Base-by-base conservation (phyloP, 345 rosid species). In the Lepidium aucheri region DNA sequence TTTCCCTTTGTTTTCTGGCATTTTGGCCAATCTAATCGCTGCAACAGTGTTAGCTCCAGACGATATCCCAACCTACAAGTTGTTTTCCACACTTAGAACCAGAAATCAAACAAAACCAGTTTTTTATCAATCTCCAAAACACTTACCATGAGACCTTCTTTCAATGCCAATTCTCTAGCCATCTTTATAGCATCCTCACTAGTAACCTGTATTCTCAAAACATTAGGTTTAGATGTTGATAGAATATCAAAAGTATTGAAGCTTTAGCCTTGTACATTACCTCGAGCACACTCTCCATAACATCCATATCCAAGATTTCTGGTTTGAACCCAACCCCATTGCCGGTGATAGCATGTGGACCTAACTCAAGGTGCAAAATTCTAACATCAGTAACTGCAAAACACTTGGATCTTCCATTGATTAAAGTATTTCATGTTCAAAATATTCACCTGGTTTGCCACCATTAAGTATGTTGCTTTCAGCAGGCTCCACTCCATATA, bases 291-390 rank as follows among this genome's bases (percentile, higher is more conserved):
- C 80, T 84, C 54, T 94, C 97, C 96, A 93, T 86, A 14, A 93
- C 71, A 80, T 90, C 91, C 97, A 90, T 86, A 82, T 86, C 99
- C 76, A 94, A 72, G 42, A 94, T 94, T 22, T 88, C 96, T 1
- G 97, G 99, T 74, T 94, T 90, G 82, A 94, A 94, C 34, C 99
- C 99, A 53, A 94, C 99, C 0, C 99, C 97, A 28, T 86, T 94
- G 51, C 96, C 99, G 2, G 97, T 94, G 67, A 94, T 94, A 9
- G 85, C 81, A 77, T 90, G 99, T 68, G 97, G 99, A 76, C 97
- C 97, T 94, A 54, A 72, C 74, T 64, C 60, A 69, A 45, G 13
- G 17, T 68, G 33, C 49, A 38, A 50, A 43, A 35, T 6, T 22
- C 35, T 53, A 40, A 28, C 53, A 73, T 72, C 63, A 18, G 24